Percentiles rank a stretch among this genome's conserved stretches.
These are phyloP conservation scores for Lepiota subincarnata DNA, from an alignment of 768 basidiomycete genomes.

Conservation along the genomic window DNA sequence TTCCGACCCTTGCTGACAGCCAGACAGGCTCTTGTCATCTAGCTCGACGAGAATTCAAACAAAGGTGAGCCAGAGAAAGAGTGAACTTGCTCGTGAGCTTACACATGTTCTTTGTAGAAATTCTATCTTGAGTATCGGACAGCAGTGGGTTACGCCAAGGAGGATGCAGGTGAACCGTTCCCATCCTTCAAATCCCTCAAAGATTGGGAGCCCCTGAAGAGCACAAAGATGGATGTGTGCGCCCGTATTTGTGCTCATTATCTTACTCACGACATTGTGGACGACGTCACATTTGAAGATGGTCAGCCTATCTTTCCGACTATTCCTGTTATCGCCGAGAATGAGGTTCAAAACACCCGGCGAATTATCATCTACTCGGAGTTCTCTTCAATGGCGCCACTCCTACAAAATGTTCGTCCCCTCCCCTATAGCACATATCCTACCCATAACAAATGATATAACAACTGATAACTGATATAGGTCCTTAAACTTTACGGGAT, in stretches of 20 bases:
- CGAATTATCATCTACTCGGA: slow-evolving; percentile 15
- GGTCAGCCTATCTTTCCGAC: not conserved
- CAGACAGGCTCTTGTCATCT: not conserved
- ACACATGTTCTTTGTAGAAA: not conserved
- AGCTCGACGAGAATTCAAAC: not conserved
- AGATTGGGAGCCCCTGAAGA: slow-evolving; percentile 15
- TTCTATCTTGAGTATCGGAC: slow-evolving; percentile 17
- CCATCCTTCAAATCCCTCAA: slow-evolving; percentile 9
- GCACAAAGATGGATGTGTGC: slow-evolving; percentile 16
- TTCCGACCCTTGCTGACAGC: not conserved
- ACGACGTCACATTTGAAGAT: not conserved
- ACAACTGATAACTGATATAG: too few species aligned
- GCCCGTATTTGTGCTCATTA: slow-evolving; percentile 1
- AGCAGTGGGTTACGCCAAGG: slow-evolving; percentile 9
- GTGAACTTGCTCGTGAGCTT: too few species aligned
- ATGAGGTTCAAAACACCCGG: not conserved
- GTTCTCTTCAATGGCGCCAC: slow-evolving; percentile 14
- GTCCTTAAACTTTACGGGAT: too few species aligned
- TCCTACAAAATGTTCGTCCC: slow-evolving; percentile 18
- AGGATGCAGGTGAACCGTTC: too few species aligned
- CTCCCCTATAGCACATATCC: too few species aligned
- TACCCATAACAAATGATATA: too few species aligned
- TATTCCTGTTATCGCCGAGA: too few species aligned
- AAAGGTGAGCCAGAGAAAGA: not conserved
- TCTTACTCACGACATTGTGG: slow-evolving; percentile 3